phyloP scores from a whole-genome alignment of 73 alveolate genomes.

The Tetrahymena elliotti region DNA sequence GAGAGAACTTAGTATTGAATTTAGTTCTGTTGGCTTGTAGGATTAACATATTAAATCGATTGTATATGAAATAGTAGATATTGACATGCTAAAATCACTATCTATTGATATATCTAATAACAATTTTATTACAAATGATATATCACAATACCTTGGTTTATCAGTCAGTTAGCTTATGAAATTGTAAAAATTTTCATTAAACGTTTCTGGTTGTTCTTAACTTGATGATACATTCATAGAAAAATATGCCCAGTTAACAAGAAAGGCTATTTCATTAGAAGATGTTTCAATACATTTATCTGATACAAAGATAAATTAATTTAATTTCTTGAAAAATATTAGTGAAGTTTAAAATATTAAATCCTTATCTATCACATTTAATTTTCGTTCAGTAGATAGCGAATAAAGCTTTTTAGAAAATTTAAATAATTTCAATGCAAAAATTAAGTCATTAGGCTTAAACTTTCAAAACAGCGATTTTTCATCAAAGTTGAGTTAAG shows the following conservation, averaged over 20 bases:
- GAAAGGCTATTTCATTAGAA: neutral
- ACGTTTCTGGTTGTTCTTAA: neutral
- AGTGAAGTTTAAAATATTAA: neutral
- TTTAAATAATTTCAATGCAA: neutral
- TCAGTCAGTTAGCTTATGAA: neutral
- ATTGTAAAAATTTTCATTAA: neutral
- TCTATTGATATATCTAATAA: neutral
- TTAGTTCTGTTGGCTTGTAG: neutral
- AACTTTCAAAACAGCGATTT: neutral
- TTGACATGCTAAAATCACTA: neutral
- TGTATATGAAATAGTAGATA: neutral
- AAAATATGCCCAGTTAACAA: neutral
- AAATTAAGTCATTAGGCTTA: neutral
- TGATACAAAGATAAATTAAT: neutral
- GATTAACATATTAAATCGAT: neutral
- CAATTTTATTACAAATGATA: neutral
- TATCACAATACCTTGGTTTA: neutral
- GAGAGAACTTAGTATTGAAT: neutral
- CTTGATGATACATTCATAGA: neutral
- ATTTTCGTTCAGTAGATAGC: neutral
- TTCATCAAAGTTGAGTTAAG: neutral
- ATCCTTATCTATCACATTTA: neutral
- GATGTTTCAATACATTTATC: neutral
- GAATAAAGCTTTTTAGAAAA: neutral
- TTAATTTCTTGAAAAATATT: neutral